Conservation (phyloP, 148 eudicot genomes). For the Silene latifolia region DNA sequence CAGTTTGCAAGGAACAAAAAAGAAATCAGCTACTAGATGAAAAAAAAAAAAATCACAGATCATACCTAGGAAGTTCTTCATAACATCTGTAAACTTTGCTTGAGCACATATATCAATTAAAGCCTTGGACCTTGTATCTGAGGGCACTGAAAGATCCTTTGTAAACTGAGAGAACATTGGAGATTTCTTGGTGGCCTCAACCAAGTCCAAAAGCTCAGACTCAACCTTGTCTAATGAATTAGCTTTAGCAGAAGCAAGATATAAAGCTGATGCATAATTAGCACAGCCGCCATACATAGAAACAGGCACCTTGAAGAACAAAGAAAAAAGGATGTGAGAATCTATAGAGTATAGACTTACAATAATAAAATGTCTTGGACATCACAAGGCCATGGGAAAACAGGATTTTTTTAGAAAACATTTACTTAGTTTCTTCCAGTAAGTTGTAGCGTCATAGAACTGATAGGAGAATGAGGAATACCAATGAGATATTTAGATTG, state of each 20-base stretch:
- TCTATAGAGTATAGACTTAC: background rate
- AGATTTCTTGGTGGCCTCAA: slow-evolving; percentile 58
- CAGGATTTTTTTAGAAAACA: too few relatives aligned
- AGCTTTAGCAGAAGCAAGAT: slow-evolving; percentile 64
- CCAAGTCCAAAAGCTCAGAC: slow-evolving; percentile 59
- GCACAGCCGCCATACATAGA: slow-evolving; percentile 76
- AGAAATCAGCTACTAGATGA: background rate
- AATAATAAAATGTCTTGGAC: background rate
- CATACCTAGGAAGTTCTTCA: slow-evolving; percentile 81
- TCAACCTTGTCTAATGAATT: slow-evolving; percentile 70
- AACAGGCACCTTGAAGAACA: slow-evolving; percentile 56
- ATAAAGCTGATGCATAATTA: slow-evolving; percentile 85
- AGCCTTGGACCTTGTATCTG: slow-evolving; percentile 59
- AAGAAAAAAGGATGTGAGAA: slow-evolving; percentile 8
- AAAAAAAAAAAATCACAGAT: background rate
- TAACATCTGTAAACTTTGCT: slow-evolving; percentile 72
- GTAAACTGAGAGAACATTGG: slow-evolving; percentile 62
- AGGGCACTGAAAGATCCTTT: slow-evolving; percentile 61
- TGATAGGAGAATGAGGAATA: too few relatives aligned
- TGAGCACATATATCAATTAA: slow-evolving; percentile 50
- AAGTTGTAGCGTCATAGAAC: too few relatives aligned
- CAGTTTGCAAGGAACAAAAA: too few relatives aligned
- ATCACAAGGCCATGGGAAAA: too few relatives aligned
- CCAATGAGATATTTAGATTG: too few relatives aligned
- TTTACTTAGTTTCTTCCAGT: too few relatives aligned